phyloP scores from a whole-genome alignment of 2,329 filamentous ascomycete species.

The Alternaria alternata region DNA sequence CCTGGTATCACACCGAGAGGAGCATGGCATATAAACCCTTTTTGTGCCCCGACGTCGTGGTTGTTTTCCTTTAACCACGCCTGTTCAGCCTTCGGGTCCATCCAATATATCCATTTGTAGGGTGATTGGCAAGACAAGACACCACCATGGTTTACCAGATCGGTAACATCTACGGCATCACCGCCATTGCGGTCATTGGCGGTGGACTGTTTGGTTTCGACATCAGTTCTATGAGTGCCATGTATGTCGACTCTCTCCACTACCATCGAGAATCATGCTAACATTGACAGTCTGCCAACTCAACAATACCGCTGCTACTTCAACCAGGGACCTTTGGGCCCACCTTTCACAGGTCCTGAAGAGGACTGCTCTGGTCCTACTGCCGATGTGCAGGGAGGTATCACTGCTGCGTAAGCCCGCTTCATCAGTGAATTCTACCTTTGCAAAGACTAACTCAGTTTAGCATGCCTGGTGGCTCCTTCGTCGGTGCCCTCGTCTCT shows the following conservation, averaged over 20 bases:
- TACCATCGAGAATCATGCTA: slow-evolving; percentile 23
- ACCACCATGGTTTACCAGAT: slow-evolving; percentile 49
- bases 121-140: slow-evolving; percentile 1
- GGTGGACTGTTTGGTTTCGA: slow-evolving; percentile 81
- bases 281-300: slow-evolving; percentile 64
- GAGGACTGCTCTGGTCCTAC: slow-evolving; percentile 61
- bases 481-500: slow-evolving; percentile 68
- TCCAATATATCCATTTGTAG: slow-evolving; percentile 7
- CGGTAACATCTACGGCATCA: slow-evolving; percentile 66
- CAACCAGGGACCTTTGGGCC: slow-evolving; percentile 59
- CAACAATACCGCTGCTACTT: slow-evolving; percentile 77
- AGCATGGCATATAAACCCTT: slow-evolving; percentile 24
- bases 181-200: slow-evolving; percentile 67
- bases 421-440: background rate
- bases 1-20: slow-evolving; percentile 13
- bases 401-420: slow-evolving; percentile 43
- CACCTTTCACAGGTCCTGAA: slow-evolving; percentile 47
- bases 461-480: slow-evolving; percentile 73
- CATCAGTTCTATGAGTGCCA: slow-evolving; percentile 74
- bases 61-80: slow-evolving; percentile 2
- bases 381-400: slow-evolving; percentile 68
- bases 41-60: slow-evolving; percentile 2
- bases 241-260: slow-evolving; percentile 31
- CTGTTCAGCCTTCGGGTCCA: slow-evolving; percentile 10
- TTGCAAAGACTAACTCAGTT: background rate